phyloP scores from a whole-genome alignment of 2,329 filamentous ascomycete genomes.

The Beauveria sp. region DNA sequence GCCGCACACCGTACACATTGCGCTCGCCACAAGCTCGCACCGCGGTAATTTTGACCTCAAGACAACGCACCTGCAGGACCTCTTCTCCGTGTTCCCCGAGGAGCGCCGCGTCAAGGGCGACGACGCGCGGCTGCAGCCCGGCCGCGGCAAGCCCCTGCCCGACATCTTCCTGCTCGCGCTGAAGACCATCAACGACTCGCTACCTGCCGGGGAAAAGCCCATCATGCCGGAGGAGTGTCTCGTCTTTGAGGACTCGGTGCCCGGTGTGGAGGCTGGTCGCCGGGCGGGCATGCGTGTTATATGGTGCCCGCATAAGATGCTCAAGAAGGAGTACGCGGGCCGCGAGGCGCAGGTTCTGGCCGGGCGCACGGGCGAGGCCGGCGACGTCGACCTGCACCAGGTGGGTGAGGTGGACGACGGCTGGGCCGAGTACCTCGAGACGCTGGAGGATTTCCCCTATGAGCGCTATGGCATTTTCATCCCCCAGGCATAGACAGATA shows the following conservation, averaged over 20 bases:
- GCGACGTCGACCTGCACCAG: slow-evolving; percentile 44
- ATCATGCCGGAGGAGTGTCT: slow-evolving; percentile 82
- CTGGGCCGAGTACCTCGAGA: slow-evolving; percentile 49
- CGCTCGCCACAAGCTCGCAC: slow-evolving; percentile 77
- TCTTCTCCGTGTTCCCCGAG: slow-evolving; percentile 59
- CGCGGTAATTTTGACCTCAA: slow-evolving; percentile 68
- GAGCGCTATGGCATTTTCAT: slow-evolving; percentile 51
- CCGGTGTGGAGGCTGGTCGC: slow-evolving; percentile 82
- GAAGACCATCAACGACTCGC: slow-evolving; percentile 70
- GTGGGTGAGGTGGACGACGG: slow-evolving; percentile 51
- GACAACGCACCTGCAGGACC: slow-evolving; percentile 50
- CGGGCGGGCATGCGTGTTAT: slow-evolving; percentile 91
- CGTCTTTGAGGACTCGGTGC: slow-evolving; percentile 93
- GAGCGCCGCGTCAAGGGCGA: slow-evolving; percentile 78
- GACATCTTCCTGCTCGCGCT: slow-evolving; percentile 91
- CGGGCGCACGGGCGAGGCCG: slow-evolving; percentile 65
- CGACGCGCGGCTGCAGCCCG: slow-evolving; percentile 65
- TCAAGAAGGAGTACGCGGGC: slow-evolving; percentile 68
- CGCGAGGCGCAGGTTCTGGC: slow-evolving; percentile 77
- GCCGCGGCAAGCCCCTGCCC: slow-evolving; percentile 86
- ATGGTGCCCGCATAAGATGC: slow-evolving; percentile 79
- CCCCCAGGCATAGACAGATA: slow-evolving; percentile 11
- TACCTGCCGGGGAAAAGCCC: slow-evolving; percentile 52
- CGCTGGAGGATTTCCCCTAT: slow-evolving; percentile 49
- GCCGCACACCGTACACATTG: slow-evolving; percentile 57